Evolutionary conservation across 768 basidiomycete species (phyloP).

Genomic region (Roridomyces roridus): DNA sequence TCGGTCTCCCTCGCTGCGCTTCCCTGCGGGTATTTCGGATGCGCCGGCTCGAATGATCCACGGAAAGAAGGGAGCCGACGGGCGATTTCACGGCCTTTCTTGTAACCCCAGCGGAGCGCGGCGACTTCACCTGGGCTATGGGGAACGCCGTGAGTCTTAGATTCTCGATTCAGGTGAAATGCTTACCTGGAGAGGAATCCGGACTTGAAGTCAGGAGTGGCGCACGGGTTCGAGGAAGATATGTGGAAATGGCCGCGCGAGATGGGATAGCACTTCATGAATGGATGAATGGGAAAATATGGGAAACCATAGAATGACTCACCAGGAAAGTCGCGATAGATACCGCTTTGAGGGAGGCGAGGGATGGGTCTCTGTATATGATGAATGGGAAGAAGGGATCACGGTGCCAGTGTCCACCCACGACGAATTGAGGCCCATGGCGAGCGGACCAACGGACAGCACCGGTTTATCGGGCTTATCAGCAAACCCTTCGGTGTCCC

Average conservation of each 20-base stretch:
- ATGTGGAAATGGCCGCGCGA: slow-evolving; percentile 47
- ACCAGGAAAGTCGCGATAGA: too few species aligned
- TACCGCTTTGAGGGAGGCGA: too few species aligned
- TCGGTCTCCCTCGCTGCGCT: slow-evolving; percentile 11
- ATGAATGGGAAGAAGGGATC: too few species aligned
- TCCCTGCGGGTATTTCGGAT: slow-evolving; percentile 26
- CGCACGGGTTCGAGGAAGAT: slow-evolving; percentile 32
- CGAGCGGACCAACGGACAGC: too few species aligned
- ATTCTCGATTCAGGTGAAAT: neutral
- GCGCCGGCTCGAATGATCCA: too few species aligned
- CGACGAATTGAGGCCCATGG: too few species aligned
- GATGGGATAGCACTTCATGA: too few species aligned
- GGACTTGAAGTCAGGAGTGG: slow-evolving; percentile 41
- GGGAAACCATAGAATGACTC: too few species aligned
- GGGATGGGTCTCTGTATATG: too few species aligned
- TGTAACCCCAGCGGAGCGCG: slow-evolving; percentile 42
- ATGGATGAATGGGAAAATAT: neutral
- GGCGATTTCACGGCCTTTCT: slow-evolving; percentile 42
- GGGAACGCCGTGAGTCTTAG: neutral
- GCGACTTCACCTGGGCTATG: slow-evolving; percentile 31
- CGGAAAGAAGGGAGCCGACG: slow-evolving; percentile 43
- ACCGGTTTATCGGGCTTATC: too few species aligned
- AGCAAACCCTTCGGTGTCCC: too few species aligned
- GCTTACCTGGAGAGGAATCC: slow-evolving; percentile 35
- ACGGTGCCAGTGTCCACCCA: too few species aligned